Evolutionary conservation across 2,329 filamentous ascomycete species (phyloP), one percentile per base, ranked within the genome.

Genomic region (Colletotrichum brevisporum): DNA sequence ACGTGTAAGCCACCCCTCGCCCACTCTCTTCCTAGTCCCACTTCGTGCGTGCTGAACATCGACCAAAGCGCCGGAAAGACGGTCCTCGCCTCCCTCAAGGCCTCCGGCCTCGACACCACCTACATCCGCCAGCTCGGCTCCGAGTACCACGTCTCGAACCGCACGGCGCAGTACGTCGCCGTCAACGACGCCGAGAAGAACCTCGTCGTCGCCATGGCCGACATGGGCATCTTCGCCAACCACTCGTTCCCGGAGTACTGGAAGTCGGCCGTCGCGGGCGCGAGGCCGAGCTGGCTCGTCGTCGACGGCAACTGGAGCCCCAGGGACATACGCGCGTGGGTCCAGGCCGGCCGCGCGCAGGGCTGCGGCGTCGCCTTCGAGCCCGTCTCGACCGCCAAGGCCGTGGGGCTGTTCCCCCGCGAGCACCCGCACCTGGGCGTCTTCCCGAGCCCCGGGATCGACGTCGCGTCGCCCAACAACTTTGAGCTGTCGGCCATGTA

Each of bases 201-300:
- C 71, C 88, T 99, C 2, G 86, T 95, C n/a, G 81, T 98, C 71
- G 95, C 94, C 53, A 97, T 98, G 94, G 95, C 95, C 5, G 96
- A 98, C 77, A 98, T 98, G 94, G 88, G 86, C 63, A 95, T 97
- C 74, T 88, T 97, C 55, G 86, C 90, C n/a, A 76, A 81, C 16
- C 82, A 86, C 69, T 83, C 84, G 0, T 86, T 88, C 70, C 79
- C 85, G 0, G 78, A 83, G 9, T 82, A 86, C 72, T 94, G 91
- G 90, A 85, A 86, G 57, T 85, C 89, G 1, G 83, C 88, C 31
- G 81, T 94, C 8, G 78, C 82, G 13, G 79, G 83, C 3, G 83
- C 86, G 13, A 85, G 83, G 73, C 93, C 91, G n/a, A 88, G 88
- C 71, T 96, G 93, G 89, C 84, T 96, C 31, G 90, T 97, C 6